Evolutionary conservation across 1,139 yeast species (phyloP), one percentile per base, ranked within the genome.

Genomic region (Saccharomyces pastorianus): DNA sequence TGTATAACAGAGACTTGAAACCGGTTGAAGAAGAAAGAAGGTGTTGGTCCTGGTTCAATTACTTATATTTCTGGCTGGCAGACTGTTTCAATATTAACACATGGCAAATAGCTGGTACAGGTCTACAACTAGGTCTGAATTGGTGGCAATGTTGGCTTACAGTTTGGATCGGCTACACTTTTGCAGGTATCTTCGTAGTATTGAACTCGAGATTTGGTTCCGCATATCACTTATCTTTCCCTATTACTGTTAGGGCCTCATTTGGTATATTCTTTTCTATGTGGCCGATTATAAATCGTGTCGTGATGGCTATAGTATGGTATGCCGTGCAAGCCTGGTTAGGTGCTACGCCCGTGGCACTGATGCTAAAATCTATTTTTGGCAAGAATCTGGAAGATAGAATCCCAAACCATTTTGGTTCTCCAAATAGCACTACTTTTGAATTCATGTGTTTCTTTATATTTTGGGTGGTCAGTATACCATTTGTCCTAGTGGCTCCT

Each of bases 81-180:
- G 95, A 87, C 66, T 81, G 93, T n/a, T 85, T 88, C 73, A 88
- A 88, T 68, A 82, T 88, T 63, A 86, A 85, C 67, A 86, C 96
- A 8, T 87, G 93, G 90, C 90, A 86, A 72, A 86, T 88, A 62
- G 95, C 95, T 7, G 82, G 91, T 5, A 84, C 93, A 0, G 93
- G 95, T 59, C 84, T 84, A 55, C 73, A 73, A 51, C 77, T 79
- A 38, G 91, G 91, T 4, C 73, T 88, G 71, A 80, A 83, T 11
- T 87, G 95, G 95, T 88, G 95, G 93, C 89, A 82, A 67, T 82
- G 85, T 6, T 88, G 95, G 93, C 66, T 87, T 38, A 80, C 90
- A 0, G 90, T 88, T n/a, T 86, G 95, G 91, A 59, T 82, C 17
- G 88, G 88, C 6, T 83, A 83, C 66, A 66, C 75, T 38, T 64